Evolutionary conservation across 345 rosid genomes (phyloP).

Genomic region (Cochlearia excelsa): DNA sequence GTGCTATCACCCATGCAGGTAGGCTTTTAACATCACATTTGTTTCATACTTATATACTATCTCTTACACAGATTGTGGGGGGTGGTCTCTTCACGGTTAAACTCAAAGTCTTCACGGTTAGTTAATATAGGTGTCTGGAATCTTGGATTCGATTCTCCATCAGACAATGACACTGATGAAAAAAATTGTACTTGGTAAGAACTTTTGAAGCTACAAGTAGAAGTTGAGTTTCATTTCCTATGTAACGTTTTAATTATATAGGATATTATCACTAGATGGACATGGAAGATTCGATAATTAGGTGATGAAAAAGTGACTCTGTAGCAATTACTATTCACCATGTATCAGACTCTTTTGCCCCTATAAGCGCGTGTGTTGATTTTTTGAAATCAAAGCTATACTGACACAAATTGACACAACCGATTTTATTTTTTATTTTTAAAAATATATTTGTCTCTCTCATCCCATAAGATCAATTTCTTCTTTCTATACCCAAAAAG

Average conservation of each 20-base stretch:
- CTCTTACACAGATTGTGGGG: slow-evolving; percentile 5
- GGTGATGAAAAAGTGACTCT: too few relatives aligned
- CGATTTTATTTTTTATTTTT: too few relatives aligned
- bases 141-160: slow-evolving; percentile 81
- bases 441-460: too few relatives aligned
- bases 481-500: too few relatives aligned
- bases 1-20: slow-evolving; percentile 99
- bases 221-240: slow-evolving; percentile 7
- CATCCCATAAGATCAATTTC: too few relatives aligned
- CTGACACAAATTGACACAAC: too few relatives aligned
- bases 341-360: too few relatives aligned
- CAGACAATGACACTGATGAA: slow-evolving; percentile 80
- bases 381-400: too few relatives aligned
- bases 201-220: slow-evolving; percentile 48
- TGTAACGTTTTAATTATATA: slow-evolving; percentile 2
- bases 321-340: too few relatives aligned
- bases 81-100: background rate
- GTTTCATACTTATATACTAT: slow-evolving; percentile 15
- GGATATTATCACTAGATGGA: too few relatives aligned
- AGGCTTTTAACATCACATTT: slow-evolving; percentile 4
- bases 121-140: slow-evolving; percentile 91
- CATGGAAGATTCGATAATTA: too few relatives aligned
- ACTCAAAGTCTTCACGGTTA: slow-evolving; percentile 71
- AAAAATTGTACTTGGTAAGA: slow-evolving; percentile 89
- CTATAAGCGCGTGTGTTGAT: too few relatives aligned